Evolutionary conservation across 2,329 filamentous ascomycete genomes (phyloP).

Genomic region (Ascochyta viciae-villosae): DNA sequence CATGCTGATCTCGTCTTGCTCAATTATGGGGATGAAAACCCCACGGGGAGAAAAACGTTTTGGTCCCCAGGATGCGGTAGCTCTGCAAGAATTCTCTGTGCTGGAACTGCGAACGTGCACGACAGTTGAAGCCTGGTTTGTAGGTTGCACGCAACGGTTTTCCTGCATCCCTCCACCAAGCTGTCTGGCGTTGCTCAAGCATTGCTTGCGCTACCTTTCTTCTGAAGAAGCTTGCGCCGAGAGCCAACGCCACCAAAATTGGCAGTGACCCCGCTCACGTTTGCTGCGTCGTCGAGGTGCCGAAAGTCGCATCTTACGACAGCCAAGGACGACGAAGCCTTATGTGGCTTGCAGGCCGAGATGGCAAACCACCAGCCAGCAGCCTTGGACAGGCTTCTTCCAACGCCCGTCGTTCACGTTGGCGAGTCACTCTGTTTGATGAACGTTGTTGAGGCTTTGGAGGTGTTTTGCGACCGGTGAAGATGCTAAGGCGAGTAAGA

Average conservation of each 20-base stretch:
- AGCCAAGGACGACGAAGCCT: conserved; percentile 36
- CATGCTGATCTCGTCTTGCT: conserved; percentile 27
- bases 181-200: conserved; percentile 34
- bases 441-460: neutral
- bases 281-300: conserved; percentile 28
- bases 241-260: conserved; percentile 34
- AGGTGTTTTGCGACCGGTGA: conserved; percentile 14
- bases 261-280: conserved; percentile 33
- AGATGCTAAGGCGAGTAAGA: neutral
- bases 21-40: conserved; percentile 20
- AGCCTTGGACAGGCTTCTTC: conserved; percentile 44
- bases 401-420: conserved; percentile 25
- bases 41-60: conserved; percentile 30
- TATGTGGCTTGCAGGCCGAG: conserved; percentile 36
- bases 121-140: neutral
- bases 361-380: conserved; percentile 37
- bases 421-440: conserved; percentile 8
- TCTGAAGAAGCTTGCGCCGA: conserved; percentile 35
- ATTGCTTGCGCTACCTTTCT: conserved; percentile 21
- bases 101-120: neutral
- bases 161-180: conserved; percentile 23
- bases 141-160: conserved; percentile 4
- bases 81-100: neutral
- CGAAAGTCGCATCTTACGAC: conserved; percentile 29
- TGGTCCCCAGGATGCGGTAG: conserved; percentile 1